Percentiles rank a stretch among this genome's conserved stretches.
Conservation (phyloP, 2,329 filamentous ascomycete species). For the Grosmannia clavigera region DNA sequence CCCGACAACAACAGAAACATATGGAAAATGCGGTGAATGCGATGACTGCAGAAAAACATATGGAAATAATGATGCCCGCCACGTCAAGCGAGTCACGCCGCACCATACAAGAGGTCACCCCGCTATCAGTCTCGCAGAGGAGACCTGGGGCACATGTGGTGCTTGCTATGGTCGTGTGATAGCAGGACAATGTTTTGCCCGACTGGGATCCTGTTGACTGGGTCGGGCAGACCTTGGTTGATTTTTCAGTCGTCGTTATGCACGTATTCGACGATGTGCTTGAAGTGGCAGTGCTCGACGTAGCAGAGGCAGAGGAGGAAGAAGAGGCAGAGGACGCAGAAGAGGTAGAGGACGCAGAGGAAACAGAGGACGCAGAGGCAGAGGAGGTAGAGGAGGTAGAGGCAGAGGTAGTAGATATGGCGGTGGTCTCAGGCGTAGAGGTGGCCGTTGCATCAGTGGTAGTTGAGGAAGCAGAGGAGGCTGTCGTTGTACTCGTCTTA, state of each 20-base stretch:
- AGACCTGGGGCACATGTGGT: slow-evolving; percentile 29
- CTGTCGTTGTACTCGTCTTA: background rate
- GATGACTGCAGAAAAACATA: slow-evolving; percentile 32
- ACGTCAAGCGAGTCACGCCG: slow-evolving; percentile 26
- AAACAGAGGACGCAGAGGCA: slow-evolving; percentile 4
- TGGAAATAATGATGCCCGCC: slow-evolving; percentile 33
- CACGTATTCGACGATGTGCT: slow-evolving; percentile 10
- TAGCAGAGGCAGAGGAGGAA: slow-evolving; percentile 14
- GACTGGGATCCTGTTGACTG: slow-evolving; percentile 23
- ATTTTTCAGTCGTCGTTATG: slow-evolving; percentile 21
- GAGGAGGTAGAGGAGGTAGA: background rate
- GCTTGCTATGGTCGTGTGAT: slow-evolving; percentile 20
- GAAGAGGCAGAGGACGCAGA: slow-evolving; percentile 23
- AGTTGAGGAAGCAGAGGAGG: background rate
- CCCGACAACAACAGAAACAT: slow-evolving; percentile 39
- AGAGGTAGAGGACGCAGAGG: slow-evolving; percentile 22
- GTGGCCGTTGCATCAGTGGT: background rate
- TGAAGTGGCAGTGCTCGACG: slow-evolving; percentile 11
- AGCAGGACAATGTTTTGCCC: slow-evolving; percentile 27
- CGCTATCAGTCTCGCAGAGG: slow-evolving; percentile 31
- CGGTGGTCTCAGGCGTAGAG: background rate
- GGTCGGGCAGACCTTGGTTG: slow-evolving; percentile 26
- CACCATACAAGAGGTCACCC: slow-evolving; percentile 31
- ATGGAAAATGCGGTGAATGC: slow-evolving; percentile 26
- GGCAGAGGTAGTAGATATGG: too few species aligned